Evolutionary conservation across 2,329 filamentous ascomycete species (phyloP).

Genomic region (Magnaporthiopsis rhizophila): DNA sequence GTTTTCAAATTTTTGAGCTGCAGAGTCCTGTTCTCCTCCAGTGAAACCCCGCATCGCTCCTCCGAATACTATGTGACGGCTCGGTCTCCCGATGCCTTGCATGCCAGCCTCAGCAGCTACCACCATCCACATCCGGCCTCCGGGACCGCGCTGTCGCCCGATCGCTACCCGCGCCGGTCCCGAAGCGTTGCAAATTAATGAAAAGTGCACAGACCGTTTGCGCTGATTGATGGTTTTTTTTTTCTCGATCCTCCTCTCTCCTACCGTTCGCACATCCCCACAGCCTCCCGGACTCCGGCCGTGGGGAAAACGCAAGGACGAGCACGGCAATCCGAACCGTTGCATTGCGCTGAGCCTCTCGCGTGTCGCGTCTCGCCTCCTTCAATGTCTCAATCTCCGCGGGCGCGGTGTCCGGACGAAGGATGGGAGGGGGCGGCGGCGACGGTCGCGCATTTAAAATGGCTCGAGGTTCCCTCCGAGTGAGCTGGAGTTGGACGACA

Average conservation of each 20-base stretch:
- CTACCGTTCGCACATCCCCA: background rate
- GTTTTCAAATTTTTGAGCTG: background rate
- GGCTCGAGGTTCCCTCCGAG: background rate
- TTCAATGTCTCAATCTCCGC: background rate
- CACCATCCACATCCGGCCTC: too few relatives aligned
- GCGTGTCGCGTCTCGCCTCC: background rate
- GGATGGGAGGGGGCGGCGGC: background rate
- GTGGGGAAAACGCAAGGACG: constrained; percentile 1
- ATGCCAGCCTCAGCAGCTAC: background rate
- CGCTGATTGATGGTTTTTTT: background rate
- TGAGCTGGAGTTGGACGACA: background rate
- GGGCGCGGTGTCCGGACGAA: background rate
- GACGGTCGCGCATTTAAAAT: background rate
- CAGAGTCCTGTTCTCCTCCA: background rate
- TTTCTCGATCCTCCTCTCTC: background rate
- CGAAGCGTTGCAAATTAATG: background rate
- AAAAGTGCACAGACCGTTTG: background rate
- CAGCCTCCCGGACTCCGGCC: constrained; percentile 2
- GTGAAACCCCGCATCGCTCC: background rate
- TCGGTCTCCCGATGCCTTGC: background rate
- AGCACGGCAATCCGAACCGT: background rate
- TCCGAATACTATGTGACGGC: background rate
- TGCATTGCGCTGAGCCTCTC: background rate
- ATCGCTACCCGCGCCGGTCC: background rate
- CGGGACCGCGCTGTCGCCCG: background rate